phyloP scores from a whole-genome alignment of 805 yeast genomes.

The Lachancea mirantina region DNA sequence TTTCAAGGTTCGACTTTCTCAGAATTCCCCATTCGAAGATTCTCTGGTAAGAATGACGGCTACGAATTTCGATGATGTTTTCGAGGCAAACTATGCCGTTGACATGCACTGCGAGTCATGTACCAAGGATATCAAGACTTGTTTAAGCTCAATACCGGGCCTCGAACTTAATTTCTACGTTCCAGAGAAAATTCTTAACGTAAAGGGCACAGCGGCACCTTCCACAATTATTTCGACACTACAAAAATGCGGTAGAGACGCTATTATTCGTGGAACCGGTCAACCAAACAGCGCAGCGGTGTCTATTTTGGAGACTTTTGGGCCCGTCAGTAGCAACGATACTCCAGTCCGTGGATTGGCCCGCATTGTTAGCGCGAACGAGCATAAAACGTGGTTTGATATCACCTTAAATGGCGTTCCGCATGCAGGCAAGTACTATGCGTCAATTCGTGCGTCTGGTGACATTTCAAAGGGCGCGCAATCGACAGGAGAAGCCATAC shows the following conservation, averaged over 20 bases:
- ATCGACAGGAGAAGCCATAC: slow-evolving; percentile 51
- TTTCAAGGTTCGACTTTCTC: too few relatives aligned
- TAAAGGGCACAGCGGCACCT: slow-evolving; percentile 69
- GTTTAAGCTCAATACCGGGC: slow-evolving; percentile 46
- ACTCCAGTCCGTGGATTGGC: slow-evolving; percentile 81
- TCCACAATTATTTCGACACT: slow-evolving; percentile 61
- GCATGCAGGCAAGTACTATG: slow-evolving; percentile 56
- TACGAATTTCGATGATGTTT: slow-evolving; percentile 32
- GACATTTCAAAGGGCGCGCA: slow-evolving; percentile 67
- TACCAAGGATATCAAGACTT: slow-evolving; percentile 49
- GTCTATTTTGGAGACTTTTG: slow-evolving; percentile 73
- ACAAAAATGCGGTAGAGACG: slow-evolving; percentile 74
- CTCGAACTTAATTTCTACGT: slow-evolving; percentile 54
- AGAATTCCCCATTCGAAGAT: too few relatives aligned
- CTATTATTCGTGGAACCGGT: slow-evolving; percentile 89
- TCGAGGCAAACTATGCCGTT: slow-evolving; percentile 75
- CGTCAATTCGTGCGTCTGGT: slow-evolving; percentile 63
- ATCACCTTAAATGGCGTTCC: slow-evolving; percentile 66
- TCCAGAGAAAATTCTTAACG: slow-evolving; percentile 51
- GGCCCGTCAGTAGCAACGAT: slow-evolving; percentile 34
- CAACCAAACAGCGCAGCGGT: slow-evolving; percentile 85
- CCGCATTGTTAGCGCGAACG: slow-evolving; percentile 64
- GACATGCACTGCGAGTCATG: slow-evolving; percentile 76
- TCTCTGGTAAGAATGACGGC: slow-evolving; percentile 7
- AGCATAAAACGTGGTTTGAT: slow-evolving; percentile 56